These are phyloP conservation scores for Adansonia digitata DNA, from an alignment of 345 rosid genomes.

Conservation along the genomic window DNA sequence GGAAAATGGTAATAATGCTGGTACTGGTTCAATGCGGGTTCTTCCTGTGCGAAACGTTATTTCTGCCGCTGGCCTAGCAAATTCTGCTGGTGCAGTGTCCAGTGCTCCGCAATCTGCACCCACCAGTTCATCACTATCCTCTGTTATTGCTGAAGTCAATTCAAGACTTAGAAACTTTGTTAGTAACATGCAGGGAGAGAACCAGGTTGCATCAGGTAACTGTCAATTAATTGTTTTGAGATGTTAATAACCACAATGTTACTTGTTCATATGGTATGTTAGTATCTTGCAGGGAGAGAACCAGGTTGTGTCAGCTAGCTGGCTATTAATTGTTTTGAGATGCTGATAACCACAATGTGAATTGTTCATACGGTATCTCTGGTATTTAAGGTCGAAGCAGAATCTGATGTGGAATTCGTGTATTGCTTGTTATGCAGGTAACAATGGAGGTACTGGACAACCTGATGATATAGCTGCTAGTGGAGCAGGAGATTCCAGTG, in stretches of 20 bases:
- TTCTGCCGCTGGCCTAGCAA: conserved; percentile 45
- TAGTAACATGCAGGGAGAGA: conserved; percentile 44
- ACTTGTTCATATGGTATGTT: conserved; percentile 19
- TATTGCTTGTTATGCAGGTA: conserved; percentile 23
- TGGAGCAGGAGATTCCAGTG: conserved; percentile 32
- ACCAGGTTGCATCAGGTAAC: conserved; percentile 47
- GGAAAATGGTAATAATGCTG: conserved; percentile 33
- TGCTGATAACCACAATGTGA: neutral
- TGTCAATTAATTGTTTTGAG: conserved; percentile 8
- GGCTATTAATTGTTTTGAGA: conserved; percentile 5
- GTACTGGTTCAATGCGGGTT: conserved; percentile 34
- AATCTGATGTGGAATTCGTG: conserved; percentile 21
- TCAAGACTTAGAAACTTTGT: conserved; percentile 46
- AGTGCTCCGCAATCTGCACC: conserved; percentile 27
- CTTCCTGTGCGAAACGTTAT: conserved; percentile 45
- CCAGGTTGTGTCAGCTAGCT: conserved; percentile 46
- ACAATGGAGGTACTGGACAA: conserved; percentile 25
- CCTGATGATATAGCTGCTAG: conserved; percentile 20
- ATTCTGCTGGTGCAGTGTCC: conserved; percentile 28
- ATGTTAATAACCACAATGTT: neutral
- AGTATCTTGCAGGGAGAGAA: conserved; percentile 43
- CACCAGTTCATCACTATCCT: conserved; percentile 34
- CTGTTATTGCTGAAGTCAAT: conserved; percentile 37
- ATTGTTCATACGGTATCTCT: conserved; percentile 11
- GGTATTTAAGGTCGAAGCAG: conserved; percentile 27